Base-by-base conservation (phyloP, 208 protist species). In the Angomonas ambiguus region DNA sequence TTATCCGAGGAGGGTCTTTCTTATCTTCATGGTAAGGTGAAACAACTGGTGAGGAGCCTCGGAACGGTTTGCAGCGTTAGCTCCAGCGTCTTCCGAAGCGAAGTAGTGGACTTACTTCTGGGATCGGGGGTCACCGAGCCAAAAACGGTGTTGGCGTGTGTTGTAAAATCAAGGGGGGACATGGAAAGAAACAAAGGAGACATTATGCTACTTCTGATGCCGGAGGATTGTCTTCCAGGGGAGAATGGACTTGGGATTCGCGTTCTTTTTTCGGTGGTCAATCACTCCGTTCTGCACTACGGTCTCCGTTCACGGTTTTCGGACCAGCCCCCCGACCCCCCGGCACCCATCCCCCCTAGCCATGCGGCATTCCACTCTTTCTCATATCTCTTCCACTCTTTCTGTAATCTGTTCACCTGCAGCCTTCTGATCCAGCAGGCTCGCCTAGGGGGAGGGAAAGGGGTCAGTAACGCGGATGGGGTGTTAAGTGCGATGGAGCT, bases 231-330 rank as follows among this genome's bases (percentile, higher is more conserved):
- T 51, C 74, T 69, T 22, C 65, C 66, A 13, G 70, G 35, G 1
- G 79, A 73, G 6, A 53, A 41, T 13, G 5, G 8, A 5, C 35
- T 18, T 13, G 35, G 35, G 5, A 13, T 41, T 41, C 5, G 35
- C 5, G 13, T 41, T 41, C 35, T 41, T 13, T 41, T 18, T 41
- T 41, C 35, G 35, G 35, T 41, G 8, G 64, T 93, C 27, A 77
- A 88, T 48, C 57, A 42, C 11, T 35, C 75, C n/a, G 61, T 87
- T 53, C 76, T 93, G 1, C 76, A 84, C 59, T 79, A 79, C n/a
- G 80, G 83, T 22, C 72, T 93, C 13, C 67, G 82, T 35, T 65
- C 69, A 42, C 76, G 77, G 30, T 88, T 85, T 61, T 62, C 65
- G 13, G 48, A 31, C 10, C 16, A 51, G 38, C 32, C 53, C 13